These are phyloP conservation scores for Eimeria zaria DNA, from an alignment of 169 alveolate species.

Conservation along the genomic window DNA sequence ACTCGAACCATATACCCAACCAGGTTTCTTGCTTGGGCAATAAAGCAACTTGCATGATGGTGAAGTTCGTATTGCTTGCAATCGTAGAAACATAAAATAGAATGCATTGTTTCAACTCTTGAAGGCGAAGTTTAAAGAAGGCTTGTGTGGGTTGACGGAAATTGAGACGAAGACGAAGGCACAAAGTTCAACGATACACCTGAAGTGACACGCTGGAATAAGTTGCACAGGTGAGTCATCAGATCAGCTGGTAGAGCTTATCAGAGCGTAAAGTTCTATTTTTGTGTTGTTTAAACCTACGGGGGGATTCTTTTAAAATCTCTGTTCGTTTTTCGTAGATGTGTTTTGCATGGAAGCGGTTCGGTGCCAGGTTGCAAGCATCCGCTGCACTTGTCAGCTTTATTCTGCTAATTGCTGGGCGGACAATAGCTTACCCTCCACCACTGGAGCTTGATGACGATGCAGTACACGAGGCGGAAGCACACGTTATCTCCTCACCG, in stretches of 20 bases:
- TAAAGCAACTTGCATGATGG: background rate
- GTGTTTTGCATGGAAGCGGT: slow-evolving; percentile 1
- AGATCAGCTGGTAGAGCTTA: background rate
- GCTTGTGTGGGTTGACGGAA: background rate
- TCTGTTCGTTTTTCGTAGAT: background rate
- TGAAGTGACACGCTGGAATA: slow-evolving; percentile 14
- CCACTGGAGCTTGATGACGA: slow-evolving; percentile 41
- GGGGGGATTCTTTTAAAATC: background rate
- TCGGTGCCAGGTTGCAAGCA: background rate
- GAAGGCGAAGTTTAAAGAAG: background rate
- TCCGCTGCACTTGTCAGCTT: background rate
- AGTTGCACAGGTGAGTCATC: background rate
- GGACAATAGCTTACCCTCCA: slow-evolving; percentile 44
- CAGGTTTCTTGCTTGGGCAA: background rate
- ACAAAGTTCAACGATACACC: slow-evolving; percentile 2
- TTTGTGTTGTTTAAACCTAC: background rate
- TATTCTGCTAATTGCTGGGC: background rate
- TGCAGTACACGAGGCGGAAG: slow-evolving; percentile 56
- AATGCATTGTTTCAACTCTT: background rate
- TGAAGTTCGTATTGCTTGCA: background rate
- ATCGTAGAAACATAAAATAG: background rate
- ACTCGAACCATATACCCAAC: background rate
- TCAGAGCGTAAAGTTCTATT: background rate
- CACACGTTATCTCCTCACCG: slow-evolving; percentile 33
- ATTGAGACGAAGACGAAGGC: background rate